Evolutionary conservation across 257 asterid species (phyloP).

Genomic region (Fraxinus anomala): DNA sequence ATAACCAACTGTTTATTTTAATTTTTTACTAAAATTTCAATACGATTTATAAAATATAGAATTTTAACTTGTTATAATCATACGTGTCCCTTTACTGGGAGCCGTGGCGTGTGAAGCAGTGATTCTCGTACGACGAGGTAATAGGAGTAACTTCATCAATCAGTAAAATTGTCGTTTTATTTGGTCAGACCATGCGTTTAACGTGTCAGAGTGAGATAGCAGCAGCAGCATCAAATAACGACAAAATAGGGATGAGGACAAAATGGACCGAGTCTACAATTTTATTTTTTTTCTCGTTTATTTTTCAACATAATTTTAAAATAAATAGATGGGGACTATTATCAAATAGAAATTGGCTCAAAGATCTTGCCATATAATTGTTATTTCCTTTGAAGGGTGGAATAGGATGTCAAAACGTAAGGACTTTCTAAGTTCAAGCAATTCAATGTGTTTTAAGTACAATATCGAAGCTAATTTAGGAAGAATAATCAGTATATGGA

Average conservation of each 20-base stretch:
- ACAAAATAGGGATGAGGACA: not conserved
- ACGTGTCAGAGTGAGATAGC: not conserved
- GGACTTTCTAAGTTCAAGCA: not conserved
- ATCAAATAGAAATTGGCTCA: not conserved
- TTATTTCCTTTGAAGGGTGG: not conserved
- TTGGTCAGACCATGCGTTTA: conserved; percentile 30
- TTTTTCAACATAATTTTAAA: not conserved
- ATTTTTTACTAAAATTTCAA: too few relatives aligned
- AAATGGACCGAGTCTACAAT: not conserved
- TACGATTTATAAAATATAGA: too few relatives aligned
- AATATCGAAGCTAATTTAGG: too few relatives aligned
- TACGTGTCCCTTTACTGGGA: not conserved
- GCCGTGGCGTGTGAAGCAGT: not conserved
- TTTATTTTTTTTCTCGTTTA: not conserved
- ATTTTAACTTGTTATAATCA: not conserved
- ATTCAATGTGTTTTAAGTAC: too few relatives aligned
- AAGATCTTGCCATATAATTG: not conserved
- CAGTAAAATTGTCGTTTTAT: conserved; percentile 24
- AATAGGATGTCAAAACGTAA: not conserved
- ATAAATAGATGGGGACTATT: not conserved
- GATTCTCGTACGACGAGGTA: not conserved
- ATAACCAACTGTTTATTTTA: too few relatives aligned
- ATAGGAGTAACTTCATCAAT: conserved; percentile 7
- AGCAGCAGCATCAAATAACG: conserved; percentile 15
- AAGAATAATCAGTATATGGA: too few relatives aligned